These are phyloP conservation scores for Wickerhamiella sorbophila DNA, from an alignment of 805 yeast genomes.

Conservation along the genomic window DNA sequence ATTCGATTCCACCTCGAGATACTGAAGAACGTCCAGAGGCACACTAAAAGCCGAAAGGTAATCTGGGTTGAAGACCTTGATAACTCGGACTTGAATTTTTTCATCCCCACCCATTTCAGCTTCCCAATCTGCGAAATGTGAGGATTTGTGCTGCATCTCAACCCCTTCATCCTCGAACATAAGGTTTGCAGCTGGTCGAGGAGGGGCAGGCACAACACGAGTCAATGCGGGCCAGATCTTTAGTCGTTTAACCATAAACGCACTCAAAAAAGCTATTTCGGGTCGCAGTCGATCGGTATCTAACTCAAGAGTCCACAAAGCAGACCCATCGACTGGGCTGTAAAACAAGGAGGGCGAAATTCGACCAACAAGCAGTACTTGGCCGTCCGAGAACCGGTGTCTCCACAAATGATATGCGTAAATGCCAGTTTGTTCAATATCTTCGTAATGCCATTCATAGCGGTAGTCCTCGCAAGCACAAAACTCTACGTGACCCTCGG, in stretches of 20 bases:
- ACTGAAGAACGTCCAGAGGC: conserved; percentile 3
- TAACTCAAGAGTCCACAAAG: conserved; percentile 17
- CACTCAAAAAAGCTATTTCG: conserved; percentile 17
- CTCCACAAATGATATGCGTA: conserved; percentile 15
- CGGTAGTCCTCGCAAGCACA: conserved; percentile 10
- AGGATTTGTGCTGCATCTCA: conserved; percentile 9
- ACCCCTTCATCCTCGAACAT: conserved; percentile 17
- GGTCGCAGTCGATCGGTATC: conserved; percentile 16
- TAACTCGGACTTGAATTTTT: neutral
- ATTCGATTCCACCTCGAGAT: conserved; percentile 8
- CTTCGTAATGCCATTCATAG: conserved; percentile 16
- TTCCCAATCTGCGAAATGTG: conserved; percentile 17
- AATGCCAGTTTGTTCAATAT: conserved; percentile 6
- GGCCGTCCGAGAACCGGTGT: conserved; percentile 3
- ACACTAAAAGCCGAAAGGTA: conserved; percentile 5
- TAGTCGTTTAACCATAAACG: conserved; percentile 15
- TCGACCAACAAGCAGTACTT: conserved; percentile 13
- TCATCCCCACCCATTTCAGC: conserved; percentile 3
- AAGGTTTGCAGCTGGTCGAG: conserved; percentile 10
- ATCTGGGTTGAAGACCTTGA: neutral
- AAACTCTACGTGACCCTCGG: conserved; percentile 11
- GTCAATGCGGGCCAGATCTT: conserved; percentile 6
- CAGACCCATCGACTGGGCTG: conserved; percentile 15
- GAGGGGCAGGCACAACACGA: conserved; percentile 1
- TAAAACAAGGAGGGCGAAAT: conserved; percentile 9